Evolutionary conservation across 2,329 filamentous ascomycete species (phyloP).

Genomic region (Colletotrichum sp.): DNA sequence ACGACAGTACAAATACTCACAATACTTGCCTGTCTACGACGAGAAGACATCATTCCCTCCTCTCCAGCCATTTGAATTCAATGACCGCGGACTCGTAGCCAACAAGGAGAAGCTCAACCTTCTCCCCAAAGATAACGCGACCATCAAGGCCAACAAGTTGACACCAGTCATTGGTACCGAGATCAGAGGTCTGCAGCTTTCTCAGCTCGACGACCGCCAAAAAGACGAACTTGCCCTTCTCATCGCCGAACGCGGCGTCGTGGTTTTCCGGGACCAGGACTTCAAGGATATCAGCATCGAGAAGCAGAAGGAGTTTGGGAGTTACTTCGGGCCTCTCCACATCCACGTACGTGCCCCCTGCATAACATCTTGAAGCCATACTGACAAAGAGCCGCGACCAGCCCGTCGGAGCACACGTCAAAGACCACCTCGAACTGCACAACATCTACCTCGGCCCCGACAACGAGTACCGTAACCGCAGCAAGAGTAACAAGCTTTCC

Average conservation of each 20-base stretch:
- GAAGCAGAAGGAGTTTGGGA: constrained; percentile 6
- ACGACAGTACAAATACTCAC: constrained; percentile 33
- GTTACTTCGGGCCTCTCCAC: constrained; percentile 41
- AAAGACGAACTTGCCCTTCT: constrained; percentile 47
- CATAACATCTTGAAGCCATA: background rate
- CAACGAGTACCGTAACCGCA: constrained; percentile 44
- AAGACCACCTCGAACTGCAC: constrained; percentile 48
- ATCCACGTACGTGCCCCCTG: constrained; percentile 28
- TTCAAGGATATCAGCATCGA: constrained; percentile 25
- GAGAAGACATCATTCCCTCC: constrained; percentile 31
- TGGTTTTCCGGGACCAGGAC: constrained; percentile 41
- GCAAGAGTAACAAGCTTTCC: constrained; percentile 37
- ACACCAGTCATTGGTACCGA: constrained; percentile 42
- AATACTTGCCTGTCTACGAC: constrained; percentile 39
- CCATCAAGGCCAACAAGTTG: constrained; percentile 23
- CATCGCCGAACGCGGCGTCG: constrained; percentile 45
- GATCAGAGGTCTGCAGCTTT: constrained; percentile 43
- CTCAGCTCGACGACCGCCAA: constrained; percentile 39
- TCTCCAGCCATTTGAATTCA: constrained; percentile 34
- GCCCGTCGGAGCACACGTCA: constrained; percentile 47
- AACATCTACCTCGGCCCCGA: constrained; percentile 52
- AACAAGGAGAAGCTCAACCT: constrained; percentile 34
- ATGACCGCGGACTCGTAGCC: constrained; percentile 34
- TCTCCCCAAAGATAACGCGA: constrained; percentile 21
- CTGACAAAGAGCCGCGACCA: constrained; percentile 13